These are phyloP conservation scores for Fusarium palustre DNA, from an alignment of 2,329 filamentous ascomycete genomes.

Conservation along the genomic window DNA sequence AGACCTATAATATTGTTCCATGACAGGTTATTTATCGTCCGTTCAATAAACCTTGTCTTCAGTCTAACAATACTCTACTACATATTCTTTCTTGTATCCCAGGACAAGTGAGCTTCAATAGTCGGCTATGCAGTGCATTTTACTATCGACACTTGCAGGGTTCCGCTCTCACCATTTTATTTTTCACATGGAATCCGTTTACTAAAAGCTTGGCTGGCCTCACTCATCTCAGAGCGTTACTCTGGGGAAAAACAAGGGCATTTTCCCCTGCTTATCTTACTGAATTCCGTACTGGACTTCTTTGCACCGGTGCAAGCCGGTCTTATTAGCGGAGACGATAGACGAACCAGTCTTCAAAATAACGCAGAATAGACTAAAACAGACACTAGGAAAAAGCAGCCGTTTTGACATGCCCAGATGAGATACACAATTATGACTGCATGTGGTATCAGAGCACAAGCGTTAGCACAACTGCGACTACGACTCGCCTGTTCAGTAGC, in stretches of 20 bases:
- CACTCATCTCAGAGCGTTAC: background rate
- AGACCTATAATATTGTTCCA: background rate
- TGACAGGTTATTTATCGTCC: background rate
- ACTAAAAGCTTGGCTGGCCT: conserved; percentile 18
- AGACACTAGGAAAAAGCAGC: conserved; percentile 33
- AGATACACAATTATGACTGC: conserved; percentile 8
- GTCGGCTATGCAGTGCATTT: background rate
- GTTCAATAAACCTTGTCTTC: background rate
- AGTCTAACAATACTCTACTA: background rate
- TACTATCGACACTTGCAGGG: conserved; percentile 19
- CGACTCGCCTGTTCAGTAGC: conserved; percentile 7
- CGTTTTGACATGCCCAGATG: background rate
- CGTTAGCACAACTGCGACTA: conserved; percentile 2
- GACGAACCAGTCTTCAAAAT: conserved; percentile 32
- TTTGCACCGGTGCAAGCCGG: conserved; percentile 43
- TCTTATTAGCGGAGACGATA: conserved; percentile 22
- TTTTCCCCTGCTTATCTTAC: conserved; percentile 3
- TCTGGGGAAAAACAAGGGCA: conserved; percentile 5
- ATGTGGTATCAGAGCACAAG: conserved; percentile 17
- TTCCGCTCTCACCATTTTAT: conserved; percentile 26
- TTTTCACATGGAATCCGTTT: conserved; percentile 19
- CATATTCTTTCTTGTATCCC: background rate
- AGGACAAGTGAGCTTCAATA: conserved; percentile 9
- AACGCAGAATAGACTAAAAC: conserved; percentile 41
- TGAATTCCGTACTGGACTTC: background rate